These are phyloP conservation scores for Paraglomus occultum DNA, from an alignment of 192 early-diverging fungal genomes.

Conservation along the genomic window DNA sequence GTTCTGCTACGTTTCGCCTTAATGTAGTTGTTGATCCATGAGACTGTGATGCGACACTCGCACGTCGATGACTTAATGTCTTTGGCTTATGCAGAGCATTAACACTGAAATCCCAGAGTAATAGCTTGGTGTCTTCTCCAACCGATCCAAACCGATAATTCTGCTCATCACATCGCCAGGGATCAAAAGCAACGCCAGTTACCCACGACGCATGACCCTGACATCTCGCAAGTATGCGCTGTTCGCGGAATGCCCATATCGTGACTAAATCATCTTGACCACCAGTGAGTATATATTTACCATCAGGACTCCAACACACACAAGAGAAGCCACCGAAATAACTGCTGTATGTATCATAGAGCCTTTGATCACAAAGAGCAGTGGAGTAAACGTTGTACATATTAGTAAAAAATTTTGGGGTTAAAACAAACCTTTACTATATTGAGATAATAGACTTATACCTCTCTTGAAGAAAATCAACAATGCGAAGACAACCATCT, in stretches of 20 bases:
- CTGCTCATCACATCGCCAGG: constrained; percentile 69
- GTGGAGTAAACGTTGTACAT: background rate
- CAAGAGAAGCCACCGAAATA: constrained; percentile 91
- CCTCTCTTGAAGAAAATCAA: constrained; percentile 71
- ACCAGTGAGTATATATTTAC: constrained; percentile 77
- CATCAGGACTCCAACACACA: constrained; percentile 89
- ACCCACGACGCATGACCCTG: constrained; percentile 94
- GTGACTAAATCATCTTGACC: constrained; percentile 93
- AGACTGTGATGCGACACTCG: constrained; percentile 39
- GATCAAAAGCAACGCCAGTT: constrained; percentile 81
- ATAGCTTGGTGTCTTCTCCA: constrained; percentile 81
- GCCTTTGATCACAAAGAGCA: constrained; percentile 27
- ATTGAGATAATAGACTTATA: constrained; percentile 23
- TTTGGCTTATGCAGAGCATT: constrained; percentile 74
- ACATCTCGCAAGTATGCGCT: constrained; percentile 78
- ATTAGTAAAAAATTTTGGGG: background rate
- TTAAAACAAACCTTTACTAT: background rate
- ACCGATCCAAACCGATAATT: constrained; percentile 87
- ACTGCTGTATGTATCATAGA: constrained; percentile 72
- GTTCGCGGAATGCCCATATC: constrained; percentile 81
- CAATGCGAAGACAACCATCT: constrained; percentile 76
- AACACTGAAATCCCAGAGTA: constrained; percentile 94
- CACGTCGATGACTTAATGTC: constrained; percentile 45
- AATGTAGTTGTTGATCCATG: constrained; percentile 4
- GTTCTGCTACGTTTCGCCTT: constrained; percentile 30